Conservation (phyloP, 1,284 basidiomycete genomes). For the Pascua guehoae region DNA sequence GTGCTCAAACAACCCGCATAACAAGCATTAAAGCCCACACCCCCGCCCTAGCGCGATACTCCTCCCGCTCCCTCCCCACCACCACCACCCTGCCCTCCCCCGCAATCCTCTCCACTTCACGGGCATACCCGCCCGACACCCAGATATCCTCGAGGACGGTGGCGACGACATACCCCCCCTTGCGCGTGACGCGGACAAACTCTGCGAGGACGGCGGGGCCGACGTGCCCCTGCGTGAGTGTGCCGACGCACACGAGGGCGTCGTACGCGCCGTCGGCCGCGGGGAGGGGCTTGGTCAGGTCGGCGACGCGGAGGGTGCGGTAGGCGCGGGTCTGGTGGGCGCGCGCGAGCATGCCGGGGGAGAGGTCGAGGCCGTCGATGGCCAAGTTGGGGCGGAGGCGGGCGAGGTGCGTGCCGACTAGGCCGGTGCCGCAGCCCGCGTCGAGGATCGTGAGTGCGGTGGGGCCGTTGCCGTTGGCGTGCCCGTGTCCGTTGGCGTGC, state of each 20-base stretch:
- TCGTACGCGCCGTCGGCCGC: slow-evolving; percentile 3
- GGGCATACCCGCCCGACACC: slow-evolving; percentile 1
- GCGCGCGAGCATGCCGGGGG: slow-evolving; percentile 6
- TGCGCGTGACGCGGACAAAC: slow-evolving; percentile 8
- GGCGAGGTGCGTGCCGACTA: slow-evolving; percentile 6
- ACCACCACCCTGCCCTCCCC: background rate
- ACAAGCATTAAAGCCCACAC: slow-evolving; percentile 8
- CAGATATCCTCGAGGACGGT: slow-evolving; percentile 12
- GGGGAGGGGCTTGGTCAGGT: slow-evolving; percentile 6
- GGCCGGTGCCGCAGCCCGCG: slow-evolving; percentile 15
- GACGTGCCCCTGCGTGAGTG: slow-evolving; percentile 15
- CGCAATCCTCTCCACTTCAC: background rate
- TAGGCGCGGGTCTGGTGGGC: slow-evolving; percentile 10
- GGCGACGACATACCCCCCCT: slow-evolving; percentile 5
- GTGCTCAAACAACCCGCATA: no score
- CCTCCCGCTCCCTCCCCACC: background rate
- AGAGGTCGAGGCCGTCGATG: slow-evolving; percentile 13
- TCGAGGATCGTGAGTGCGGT: slow-evolving; percentile 1
- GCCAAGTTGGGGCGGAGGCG: background rate
- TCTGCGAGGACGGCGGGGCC: slow-evolving; percentile 8
- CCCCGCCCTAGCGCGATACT: slow-evolving; percentile 6
- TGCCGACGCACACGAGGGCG: slow-evolving; percentile 11
- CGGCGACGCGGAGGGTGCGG: slow-evolving; percentile 1
- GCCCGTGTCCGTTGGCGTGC: no score
- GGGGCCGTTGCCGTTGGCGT: no score